phyloP scores from a whole-genome alignment of 1,284 basidiomycete genomes.

The Fomitopsis schrenkii region DNA sequence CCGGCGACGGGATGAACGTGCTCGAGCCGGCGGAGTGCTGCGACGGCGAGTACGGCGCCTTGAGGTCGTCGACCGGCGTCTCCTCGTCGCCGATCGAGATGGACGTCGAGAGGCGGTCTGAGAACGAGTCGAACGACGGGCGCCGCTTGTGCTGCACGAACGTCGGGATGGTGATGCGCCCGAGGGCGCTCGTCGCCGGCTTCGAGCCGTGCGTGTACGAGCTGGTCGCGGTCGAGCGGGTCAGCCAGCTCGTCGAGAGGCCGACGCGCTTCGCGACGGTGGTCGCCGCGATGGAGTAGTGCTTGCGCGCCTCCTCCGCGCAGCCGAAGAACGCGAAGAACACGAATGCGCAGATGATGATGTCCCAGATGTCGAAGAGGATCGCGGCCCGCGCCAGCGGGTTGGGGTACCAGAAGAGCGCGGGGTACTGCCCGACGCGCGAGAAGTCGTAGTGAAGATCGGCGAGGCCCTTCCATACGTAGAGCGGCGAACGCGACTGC shows the following conservation, averaged over 20 bases:
- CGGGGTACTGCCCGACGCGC: slow-evolving; percentile 26
- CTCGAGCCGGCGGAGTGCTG: slow-evolving; percentile 18
- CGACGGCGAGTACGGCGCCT: slow-evolving; percentile 20
- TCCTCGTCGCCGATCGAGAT: slow-evolving; percentile 22
- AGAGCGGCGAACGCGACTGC: slow-evolving; percentile 21
- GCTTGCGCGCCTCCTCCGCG: slow-evolving; percentile 58
- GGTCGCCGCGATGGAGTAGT: slow-evolving; percentile 45
- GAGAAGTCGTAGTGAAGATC: slow-evolving; percentile 34
- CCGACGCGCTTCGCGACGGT: slow-evolving; percentile 41
- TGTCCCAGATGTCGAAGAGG: slow-evolving; percentile 19
- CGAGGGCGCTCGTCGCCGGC: slow-evolving; percentile 18
- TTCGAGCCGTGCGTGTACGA: slow-evolving; percentile 15
- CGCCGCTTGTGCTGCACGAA: slow-evolving; percentile 25
- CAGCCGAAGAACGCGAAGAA: slow-evolving; percentile 72
- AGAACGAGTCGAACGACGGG: slow-evolving; percentile 25
- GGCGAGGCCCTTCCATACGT: slow-evolving; percentile 31
- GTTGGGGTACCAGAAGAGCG: slow-evolving; percentile 25
- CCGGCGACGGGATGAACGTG: slow-evolving; percentile 18
- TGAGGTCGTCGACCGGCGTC: slow-evolving; percentile 18
- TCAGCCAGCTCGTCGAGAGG: slow-evolving; percentile 5
- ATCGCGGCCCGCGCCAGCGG: slow-evolving; percentile 9
- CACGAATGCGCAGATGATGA: slow-evolving; percentile 27
- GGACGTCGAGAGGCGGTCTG: slow-evolving; percentile 28
- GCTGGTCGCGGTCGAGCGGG: neutral
- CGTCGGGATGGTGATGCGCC: slow-evolving; percentile 28